Conservation (phyloP, 169 alveolate genomes). For the Cryptosporidium felis region DNA sequence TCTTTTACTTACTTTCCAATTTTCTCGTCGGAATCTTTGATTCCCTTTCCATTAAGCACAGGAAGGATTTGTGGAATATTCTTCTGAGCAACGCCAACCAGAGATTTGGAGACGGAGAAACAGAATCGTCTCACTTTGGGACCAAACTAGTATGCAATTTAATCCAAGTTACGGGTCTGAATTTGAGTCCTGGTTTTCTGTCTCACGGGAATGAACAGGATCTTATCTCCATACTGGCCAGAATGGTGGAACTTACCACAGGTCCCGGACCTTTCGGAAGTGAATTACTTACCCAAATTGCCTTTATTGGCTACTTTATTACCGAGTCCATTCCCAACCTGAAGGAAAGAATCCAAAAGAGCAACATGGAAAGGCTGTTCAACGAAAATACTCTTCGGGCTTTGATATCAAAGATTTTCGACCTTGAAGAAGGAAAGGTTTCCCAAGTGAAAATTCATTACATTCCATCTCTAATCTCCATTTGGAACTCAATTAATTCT, state of each 20-base stretch:
- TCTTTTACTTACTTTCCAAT: not conserved
- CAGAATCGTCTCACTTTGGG: not conserved
- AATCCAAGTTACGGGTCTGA: not conserved
- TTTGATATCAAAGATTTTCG: not conserved
- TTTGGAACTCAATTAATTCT: constrained; percentile 18
- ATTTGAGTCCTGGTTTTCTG: not conserved
- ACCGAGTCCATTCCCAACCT: not conserved
- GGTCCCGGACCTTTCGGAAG: not conserved
- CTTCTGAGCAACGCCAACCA: not conserved
- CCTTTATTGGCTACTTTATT: constrained; percentile 12
- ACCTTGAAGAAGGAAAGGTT: not conserved
- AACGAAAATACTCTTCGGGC: not conserved
- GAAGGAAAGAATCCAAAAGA: not conserved
- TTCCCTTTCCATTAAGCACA: not conserved
- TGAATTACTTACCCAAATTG: not conserved
- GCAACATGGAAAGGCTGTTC: not conserved
- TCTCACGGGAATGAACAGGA: not conserved
- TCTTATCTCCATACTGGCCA: not conserved
- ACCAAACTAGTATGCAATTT: not conserved
- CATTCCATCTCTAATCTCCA: constrained; percentile 35
- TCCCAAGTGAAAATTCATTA: not conserved
- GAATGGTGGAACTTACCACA: not conserved
- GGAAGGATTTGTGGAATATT: not conserved
- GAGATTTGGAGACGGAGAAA: not conserved
- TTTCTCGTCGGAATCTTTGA: not conserved